Evolutionary conservation across 441 rosid genomes (phyloP).

Genomic region (Syzygium syzygioides): DNA sequence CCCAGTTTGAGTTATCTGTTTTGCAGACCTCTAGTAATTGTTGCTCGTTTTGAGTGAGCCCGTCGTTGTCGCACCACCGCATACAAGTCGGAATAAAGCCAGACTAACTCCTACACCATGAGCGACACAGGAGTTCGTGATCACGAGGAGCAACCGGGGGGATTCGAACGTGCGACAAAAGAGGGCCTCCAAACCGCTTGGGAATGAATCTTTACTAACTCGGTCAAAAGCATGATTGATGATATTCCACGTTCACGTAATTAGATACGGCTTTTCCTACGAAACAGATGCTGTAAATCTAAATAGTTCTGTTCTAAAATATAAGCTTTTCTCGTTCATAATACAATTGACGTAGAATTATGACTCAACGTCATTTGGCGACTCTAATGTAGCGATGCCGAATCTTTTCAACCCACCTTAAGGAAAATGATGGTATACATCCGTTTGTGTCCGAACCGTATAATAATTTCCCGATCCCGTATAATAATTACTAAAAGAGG

Average conservation of each 20-base stretch:
- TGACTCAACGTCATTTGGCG: too few relatives aligned
- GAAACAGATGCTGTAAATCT: background rate
- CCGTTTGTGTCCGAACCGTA: background rate
- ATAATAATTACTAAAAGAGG: background rate
- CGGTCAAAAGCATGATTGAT: background rate
- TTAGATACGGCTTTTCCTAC: background rate
- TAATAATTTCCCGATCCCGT: background rate
- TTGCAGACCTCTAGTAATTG: accelerated
- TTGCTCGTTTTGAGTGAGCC: background rate
- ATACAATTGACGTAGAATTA: background rate
- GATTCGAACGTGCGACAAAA: accelerated
- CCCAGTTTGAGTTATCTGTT: accelerated
- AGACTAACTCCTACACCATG: background rate
- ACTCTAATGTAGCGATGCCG: background rate
- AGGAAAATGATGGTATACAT: background rate
- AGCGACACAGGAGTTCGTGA: accelerated
- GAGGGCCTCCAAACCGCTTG: background rate
- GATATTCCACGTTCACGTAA: background rate
- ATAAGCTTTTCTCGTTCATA: too few relatives aligned
- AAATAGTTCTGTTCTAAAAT: too few relatives aligned
- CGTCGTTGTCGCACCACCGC: accelerated
- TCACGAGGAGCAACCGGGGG: background rate
- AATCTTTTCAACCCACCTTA: background rate
- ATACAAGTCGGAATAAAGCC: accelerated
- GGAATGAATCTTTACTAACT: background rate